Evolutionary conservation across 192 early-diverging fungal species (phyloP).

Genomic region (Tieghemiomyces parasiticus): DNA sequence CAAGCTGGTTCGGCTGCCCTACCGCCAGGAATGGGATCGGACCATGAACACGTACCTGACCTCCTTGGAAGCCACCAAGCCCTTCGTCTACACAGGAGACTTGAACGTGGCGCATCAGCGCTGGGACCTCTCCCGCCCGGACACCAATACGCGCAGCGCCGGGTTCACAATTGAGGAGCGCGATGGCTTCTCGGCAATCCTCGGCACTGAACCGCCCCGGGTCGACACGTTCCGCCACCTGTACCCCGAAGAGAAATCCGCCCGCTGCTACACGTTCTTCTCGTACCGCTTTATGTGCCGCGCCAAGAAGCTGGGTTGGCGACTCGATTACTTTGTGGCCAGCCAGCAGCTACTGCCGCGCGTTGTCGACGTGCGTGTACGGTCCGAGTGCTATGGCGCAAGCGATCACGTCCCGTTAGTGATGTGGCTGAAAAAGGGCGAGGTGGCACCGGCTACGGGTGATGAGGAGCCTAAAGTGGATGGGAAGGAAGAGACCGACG

Average conservation of each 20-base stretch:
- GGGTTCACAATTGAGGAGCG: conserved; percentile 79
- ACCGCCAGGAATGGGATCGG: conserved; percentile 44
- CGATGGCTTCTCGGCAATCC: conserved; percentile 40
- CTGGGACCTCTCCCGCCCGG: conserved; percentile 58
- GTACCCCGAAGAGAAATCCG: conserved; percentile 39
- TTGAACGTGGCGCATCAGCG: conserved; percentile 72
- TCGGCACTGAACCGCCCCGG: conserved; percentile 32
- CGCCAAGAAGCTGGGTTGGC: conserved; percentile 60
- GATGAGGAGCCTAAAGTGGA: too few relatives aligned
- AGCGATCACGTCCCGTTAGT: conserved; percentile 80
- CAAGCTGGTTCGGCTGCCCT: conserved; percentile 48
- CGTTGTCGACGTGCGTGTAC: conserved; percentile 44
- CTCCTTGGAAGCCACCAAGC: conserved; percentile 49
- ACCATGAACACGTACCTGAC: conserved; percentile 49
- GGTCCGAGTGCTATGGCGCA: conserved; percentile 68
- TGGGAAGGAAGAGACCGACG: too few relatives aligned
- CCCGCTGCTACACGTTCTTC: conserved; percentile 57
- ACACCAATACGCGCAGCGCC: conserved; percentile 57
- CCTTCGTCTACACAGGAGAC: conserved; percentile 70
- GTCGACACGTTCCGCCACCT: conserved; percentile 62
- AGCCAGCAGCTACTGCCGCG: conserved; percentile 37
- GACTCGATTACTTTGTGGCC: conserved; percentile 75
- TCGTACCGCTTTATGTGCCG: conserved; percentile 59
- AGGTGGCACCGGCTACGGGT: not conserved
- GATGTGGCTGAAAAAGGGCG: conserved; percentile 27